phyloP scores from a whole-genome alignment of 2,329 filamentous ascomycete species.

The Aspergillus sp. region DNA sequence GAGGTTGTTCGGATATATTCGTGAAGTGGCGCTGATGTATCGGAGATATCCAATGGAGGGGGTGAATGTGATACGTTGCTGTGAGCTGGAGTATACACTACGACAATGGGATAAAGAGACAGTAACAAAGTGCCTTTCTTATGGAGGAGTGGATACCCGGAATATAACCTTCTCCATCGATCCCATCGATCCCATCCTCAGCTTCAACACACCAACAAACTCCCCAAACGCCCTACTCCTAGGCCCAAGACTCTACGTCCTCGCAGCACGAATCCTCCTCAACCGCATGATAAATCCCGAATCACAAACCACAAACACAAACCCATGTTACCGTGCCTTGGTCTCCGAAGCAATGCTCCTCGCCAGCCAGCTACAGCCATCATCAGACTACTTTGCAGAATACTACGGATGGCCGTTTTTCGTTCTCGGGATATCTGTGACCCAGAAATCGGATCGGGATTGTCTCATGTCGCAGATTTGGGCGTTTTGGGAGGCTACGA shows the following conservation, averaged over 20 bases:
- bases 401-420: slow-evolving; percentile 23
- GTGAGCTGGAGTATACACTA: slow-evolving; percentile 2
- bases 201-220: not conserved
- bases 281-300: slow-evolving; percentile 1
- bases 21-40: slow-evolving; percentile 8
- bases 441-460: slow-evolving; percentile 3
- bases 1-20: slow-evolving; percentile 15
- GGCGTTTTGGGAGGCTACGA: slow-evolving; percentile 16
- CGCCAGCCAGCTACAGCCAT: slow-evolving; percentile 10
- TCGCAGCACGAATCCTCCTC: slow-evolving; percentile 12
- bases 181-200: no score
- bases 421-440: slow-evolving; percentile 11
- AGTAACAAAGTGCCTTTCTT: no score
- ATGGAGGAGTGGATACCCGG: no score
- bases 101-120: not conserved
- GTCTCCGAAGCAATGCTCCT: slow-evolving; percentile 9
- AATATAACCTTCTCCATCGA: no score
- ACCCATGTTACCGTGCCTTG: slow-evolving; percentile 1
- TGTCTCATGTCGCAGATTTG: slow-evolving; percentile 10
- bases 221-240: not conserved
- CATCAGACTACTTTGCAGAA: slow-evolving; percentile 19
- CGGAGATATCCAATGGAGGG: slow-evolving; percentile 1
- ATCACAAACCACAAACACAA: not conserved
- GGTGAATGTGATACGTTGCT: not conserved
- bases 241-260: slow-evolving; percentile 12